Evolutionary conservation across 179 eudicot genomes (phyloP), one percentile per base, ranked within the genome.

Genomic region (Nepenthes alata): DNA sequence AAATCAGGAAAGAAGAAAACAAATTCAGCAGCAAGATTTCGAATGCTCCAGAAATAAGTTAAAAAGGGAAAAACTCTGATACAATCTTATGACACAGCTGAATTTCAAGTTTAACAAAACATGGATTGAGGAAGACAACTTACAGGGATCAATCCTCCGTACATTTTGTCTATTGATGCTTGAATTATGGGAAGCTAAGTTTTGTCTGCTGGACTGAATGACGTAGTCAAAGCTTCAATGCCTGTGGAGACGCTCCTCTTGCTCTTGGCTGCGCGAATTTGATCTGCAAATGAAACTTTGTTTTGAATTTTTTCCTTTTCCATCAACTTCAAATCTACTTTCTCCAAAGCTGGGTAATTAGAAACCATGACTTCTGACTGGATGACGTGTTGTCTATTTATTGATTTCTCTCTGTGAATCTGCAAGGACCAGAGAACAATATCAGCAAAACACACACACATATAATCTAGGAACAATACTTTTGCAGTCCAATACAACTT

Each of bases 201-300:
- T 25, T 25, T 25, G 25, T 4, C 45, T 41, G 8, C 8, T 41
- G 8, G 8, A 41, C 45, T 41, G 45, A 41, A 41, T 41, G 71
- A 25, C 25, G 25, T 25, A 25, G 25, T 25, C 25, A 25, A 25
- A 25, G 25, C 35, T 60, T 37, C 56, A 36, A 37, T 67, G 48
- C 53, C 59, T 34, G 62, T 44, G 35, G 34, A 58, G 58, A 75
- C 67, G 44, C 47, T 45, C 71, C 87, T 78, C 72, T 60, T 83
- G 70, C 67, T 79, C 78, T 87, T 89, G 37, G 88, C 95, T 61
- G 82, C 82, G 66, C 69, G 87, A 65, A 90, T 90, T 68, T 88
- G 95, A 68, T 90, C 97, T 37, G 87, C 96, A 38, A 90, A 90
- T 14, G 97, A 83, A 60, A 80, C 63, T 55, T 75, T 71, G 65